Conservation (phyloP, 176 grass and related monocot genomes). For the sorghum (Sorghum bicolor) region DNA sequence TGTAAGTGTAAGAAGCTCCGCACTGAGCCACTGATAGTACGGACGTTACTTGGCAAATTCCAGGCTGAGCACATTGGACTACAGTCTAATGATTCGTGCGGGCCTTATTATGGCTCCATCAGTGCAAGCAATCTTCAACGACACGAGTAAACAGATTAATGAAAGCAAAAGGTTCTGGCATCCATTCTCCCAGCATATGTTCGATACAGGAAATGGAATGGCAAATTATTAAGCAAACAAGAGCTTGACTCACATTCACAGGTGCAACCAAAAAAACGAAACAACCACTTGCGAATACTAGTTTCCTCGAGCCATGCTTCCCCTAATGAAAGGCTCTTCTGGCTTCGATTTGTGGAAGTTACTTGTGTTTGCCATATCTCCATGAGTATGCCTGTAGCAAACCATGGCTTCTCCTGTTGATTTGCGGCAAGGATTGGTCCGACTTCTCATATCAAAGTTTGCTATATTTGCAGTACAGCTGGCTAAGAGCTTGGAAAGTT, state of each 20-base stretch:
- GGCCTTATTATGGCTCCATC: not conserved
- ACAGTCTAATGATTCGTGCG: not conserved
- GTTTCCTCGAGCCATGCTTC: constrained; percentile 7
- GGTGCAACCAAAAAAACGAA: not conserved
- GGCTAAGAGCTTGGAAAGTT: not conserved
- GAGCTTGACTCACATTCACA: not conserved
- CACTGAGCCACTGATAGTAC: not conserved
- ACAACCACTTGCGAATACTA: not conserved
- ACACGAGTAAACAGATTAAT: not conserved
- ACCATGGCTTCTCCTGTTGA: not conserved
- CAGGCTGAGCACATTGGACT: not conserved
- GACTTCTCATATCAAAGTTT: not conserved
- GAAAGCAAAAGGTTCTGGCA: not conserved
- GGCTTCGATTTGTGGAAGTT: not conserved
- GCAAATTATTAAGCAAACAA: constrained; percentile 20
- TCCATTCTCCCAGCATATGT: not conserved
- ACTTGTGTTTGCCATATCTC: not conserved
- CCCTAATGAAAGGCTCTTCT: not conserved
- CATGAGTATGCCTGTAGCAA: not conserved
- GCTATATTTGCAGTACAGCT: not conserved
- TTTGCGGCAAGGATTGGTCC: not conserved
- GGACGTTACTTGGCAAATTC: not conserved
- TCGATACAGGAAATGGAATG: not conserved
- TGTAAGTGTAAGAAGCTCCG: not conserved
- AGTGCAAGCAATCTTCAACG: not conserved